phyloP scores from a whole-genome alignment of 2,329 filamentous ascomycete genomes.

The Hortaea werneckii region DNA sequence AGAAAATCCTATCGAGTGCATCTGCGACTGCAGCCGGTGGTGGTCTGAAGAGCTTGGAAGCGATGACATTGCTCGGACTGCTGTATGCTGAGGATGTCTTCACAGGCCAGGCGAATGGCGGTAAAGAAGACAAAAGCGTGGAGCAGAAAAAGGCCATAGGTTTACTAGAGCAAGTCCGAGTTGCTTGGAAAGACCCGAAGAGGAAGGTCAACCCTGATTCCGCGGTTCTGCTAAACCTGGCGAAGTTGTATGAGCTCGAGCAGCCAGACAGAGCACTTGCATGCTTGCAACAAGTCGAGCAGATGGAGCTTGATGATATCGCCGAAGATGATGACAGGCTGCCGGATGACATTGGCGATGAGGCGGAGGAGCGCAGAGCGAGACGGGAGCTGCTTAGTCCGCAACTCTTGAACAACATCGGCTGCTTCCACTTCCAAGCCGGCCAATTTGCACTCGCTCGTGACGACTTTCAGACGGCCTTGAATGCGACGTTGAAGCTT shows the following conservation, averaged over 20 bases:
- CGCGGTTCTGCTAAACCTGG: conserved; percentile 81
- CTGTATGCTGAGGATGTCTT: conserved; percentile 94
- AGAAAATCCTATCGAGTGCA: conserved; percentile 62
- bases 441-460: conserved; percentile 73
- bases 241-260: conserved; percentile 78
- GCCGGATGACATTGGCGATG: conserved; percentile 34
- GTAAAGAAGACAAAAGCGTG: conserved; percentile 75
- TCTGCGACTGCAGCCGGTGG: neutral
- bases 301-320: conserved; percentile 74
- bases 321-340: conserved; percentile 51
- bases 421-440: conserved; percentile 84
- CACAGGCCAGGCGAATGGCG: conserved; percentile 56
- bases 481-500: conserved; percentile 77
- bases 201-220: conserved; percentile 72
- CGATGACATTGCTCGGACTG: conserved; percentile 83
- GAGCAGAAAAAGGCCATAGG: conserved; percentile 80
- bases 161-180: conserved; percentile 73
- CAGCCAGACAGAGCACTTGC: conserved; percentile 83
- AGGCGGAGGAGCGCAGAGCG: conserved; percentile 32
- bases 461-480: conserved; percentile 82
- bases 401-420: conserved; percentile 92
- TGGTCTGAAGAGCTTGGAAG: conserved; percentile 59
- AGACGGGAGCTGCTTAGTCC: conserved; percentile 75
- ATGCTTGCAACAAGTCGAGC: conserved; percentile 84
- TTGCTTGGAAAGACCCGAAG: conserved; percentile 87